Conservation (phyloP, 257 asterid species). For the Salvia rosmarinus region DNA sequence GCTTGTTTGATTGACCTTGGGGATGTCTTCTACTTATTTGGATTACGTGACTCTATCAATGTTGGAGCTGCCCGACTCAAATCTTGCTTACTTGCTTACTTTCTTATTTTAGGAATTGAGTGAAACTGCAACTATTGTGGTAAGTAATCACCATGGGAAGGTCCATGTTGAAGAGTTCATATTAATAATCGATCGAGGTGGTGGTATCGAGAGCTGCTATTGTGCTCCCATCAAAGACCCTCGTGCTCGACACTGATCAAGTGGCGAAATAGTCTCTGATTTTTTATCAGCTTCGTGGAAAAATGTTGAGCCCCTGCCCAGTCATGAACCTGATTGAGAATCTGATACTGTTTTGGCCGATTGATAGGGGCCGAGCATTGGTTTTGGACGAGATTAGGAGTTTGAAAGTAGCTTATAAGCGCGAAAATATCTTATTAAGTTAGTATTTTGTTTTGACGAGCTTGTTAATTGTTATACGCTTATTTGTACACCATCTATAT, state of each 20-base stretch:
- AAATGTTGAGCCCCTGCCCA: too few relatives aligned
- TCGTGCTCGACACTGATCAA: slow-evolving; percentile 73
- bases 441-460: neutral
- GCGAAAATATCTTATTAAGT: too few relatives aligned
- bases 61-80: neutral
- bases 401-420: too few relatives aligned
- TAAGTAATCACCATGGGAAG: slow-evolving; percentile 87
- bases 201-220: slow-evolving; percentile 79
- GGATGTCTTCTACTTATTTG: neutral
- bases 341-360: too few relatives aligned
- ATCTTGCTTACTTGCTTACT: neutral
- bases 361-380: neutral
- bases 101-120: slow-evolving; percentile 54
- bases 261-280: slow-evolving; percentile 3
- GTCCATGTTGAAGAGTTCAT: slow-evolving; percentile 66
- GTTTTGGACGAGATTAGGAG: neutral
- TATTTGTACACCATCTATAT: neutral
- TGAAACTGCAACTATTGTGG: slow-evolving; percentile 55
- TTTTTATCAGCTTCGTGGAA: too few relatives aligned
- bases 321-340: neutral
- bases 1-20: neutral
- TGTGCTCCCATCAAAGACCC: slow-evolving; percentile 68
- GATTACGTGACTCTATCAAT: neutral
- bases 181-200: slow-evolving; percentile 78
- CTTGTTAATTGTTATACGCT: neutral